These are phyloP conservation scores for Tetramitus jugosus DNA, from an alignment of 208 protist genomes.

Conservation along the genomic window DNA sequence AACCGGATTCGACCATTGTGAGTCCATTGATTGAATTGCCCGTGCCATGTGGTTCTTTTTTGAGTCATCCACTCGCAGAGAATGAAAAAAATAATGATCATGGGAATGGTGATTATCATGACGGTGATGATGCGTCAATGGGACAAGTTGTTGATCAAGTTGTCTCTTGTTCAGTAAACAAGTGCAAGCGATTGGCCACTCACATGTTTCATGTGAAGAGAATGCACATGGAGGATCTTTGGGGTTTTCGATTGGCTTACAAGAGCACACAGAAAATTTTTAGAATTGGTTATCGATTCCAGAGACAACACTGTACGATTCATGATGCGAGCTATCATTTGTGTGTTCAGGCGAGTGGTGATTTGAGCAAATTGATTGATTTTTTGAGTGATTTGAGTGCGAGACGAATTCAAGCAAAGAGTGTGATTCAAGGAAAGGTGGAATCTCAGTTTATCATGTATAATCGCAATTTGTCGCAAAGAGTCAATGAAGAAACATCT, in stretches of 20 bases:
- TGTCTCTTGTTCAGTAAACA: background rate
- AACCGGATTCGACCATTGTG: too few relatives aligned
- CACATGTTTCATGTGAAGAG: conserved; percentile 12
- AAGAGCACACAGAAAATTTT: conserved; percentile 4
- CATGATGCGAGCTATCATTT: conserved; percentile 2
- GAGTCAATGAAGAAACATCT: background rate
- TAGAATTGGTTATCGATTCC: background rate
- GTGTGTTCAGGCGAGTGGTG: background rate
- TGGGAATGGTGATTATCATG: too few relatives aligned
- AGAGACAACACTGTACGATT: background rate
- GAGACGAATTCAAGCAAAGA: background rate
- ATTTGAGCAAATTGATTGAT: background rate
- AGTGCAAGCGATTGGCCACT: background rate
- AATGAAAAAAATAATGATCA: too few relatives aligned
- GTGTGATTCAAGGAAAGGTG: background rate
- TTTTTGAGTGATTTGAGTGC: background rate
- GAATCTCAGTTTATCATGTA: background rate
- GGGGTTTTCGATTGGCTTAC: background rate
- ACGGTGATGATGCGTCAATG: too few relatives aligned
- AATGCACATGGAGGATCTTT: conserved; percentile 7
- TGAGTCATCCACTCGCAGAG: too few relatives aligned
- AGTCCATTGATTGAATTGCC: too few relatives aligned
- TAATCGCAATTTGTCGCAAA: background rate
- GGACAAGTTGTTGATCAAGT: background rate
- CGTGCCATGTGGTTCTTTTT: too few relatives aligned